These are phyloP conservation scores for Exophiala oligosperma DNA, from an alignment of 2,329 filamentous ascomycete species.

Conservation along the genomic window DNA sequence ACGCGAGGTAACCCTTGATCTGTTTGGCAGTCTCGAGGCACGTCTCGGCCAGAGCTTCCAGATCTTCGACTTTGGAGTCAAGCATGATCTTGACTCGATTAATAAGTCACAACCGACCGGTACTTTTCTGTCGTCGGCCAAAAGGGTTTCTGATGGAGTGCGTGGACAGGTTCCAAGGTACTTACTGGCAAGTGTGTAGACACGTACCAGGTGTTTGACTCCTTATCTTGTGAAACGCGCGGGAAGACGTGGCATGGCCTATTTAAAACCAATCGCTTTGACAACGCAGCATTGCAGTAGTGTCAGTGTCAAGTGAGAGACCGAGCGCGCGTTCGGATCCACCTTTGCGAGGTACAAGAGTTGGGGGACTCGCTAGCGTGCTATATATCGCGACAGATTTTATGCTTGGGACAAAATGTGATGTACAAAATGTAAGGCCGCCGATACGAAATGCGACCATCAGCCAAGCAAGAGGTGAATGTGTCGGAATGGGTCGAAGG, in stretches of 20 bases:
- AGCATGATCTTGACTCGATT: slow-evolving; percentile 7
- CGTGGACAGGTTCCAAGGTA: background rate
- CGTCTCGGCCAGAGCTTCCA: slow-evolving; percentile 23
- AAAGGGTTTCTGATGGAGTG: background rate
- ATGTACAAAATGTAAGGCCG: too few species aligned
- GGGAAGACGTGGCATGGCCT: background rate
- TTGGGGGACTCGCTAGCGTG: background rate
- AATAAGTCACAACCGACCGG: background rate
- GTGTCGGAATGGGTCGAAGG: too few species aligned
- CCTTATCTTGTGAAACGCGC: background rate
- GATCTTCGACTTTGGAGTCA: slow-evolving; percentile 19
- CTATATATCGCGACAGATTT: too few species aligned
- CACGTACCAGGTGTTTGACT: background rate
- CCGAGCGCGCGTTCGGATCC: background rate
- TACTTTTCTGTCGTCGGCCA: background rate
- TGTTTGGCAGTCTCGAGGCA: slow-evolving; percentile 21
- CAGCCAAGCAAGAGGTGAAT: too few species aligned
- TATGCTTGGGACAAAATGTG: too few species aligned
- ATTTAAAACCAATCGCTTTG: background rate
- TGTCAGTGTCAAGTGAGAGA: background rate
- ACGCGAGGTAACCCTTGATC: slow-evolving; percentile 22
- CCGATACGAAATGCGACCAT: too few species aligned
- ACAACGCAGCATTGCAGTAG: slow-evolving; percentile 20
- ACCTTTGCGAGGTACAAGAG: background rate
- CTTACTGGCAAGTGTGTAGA: background rate